Base-by-base conservation (phyloP, 2,329 filamentous ascomycete species). In the Fusarium subtropicale region DNA sequence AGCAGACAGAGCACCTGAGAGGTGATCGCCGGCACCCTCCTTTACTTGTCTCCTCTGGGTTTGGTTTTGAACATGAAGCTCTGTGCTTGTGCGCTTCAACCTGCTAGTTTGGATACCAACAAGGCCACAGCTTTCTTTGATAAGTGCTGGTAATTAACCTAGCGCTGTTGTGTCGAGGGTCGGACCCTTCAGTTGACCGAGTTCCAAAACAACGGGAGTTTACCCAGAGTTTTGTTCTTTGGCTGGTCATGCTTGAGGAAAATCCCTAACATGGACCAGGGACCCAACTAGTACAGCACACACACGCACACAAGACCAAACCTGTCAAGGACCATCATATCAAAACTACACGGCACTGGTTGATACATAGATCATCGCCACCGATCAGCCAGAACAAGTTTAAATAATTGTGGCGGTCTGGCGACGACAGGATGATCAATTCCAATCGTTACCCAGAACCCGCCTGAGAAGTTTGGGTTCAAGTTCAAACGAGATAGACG, bases 91-190 rank as follows among this genome's bases (percentile, higher is more conserved):
- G 7, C 15, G 38, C 51, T 22, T 52, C 45, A 52, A 56, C 53
- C 54, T 54, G 58, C 53, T 51, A 60, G 67, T 66, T 69, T 58
- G 66, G 67, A 60, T 55, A 68, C n/a, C 50, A 50, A 70, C 18
- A 34, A 51, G 55, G 66, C 60, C 53, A 44, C 52, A 67, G 61
- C 56, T 59, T 51, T 39, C 44, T 26, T 51, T n/a, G n/a, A 67
- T 38, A 54, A 31, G 15, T 22, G 51, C 48, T 41, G 60, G 51
- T 22, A 22, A 55, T 47, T 15, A 20, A 47, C 24, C 18, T 51
- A 51, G 48, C 24, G 33, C 48, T 20, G 22, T 20, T 28, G 24
- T 28, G 18, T 52, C 22, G 42, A 58, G 57, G 63, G 48, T 52
- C 56, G 61, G 54, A 42, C 31, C 51, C 22, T 54, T 34, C 45